Percentiles rank a stretch among this genome's conserved stretches.
These are phyloP conservation scores for Ilex asprella DNA, from an alignment of 257 asterid genomes.

Conservation along the genomic window DNA sequence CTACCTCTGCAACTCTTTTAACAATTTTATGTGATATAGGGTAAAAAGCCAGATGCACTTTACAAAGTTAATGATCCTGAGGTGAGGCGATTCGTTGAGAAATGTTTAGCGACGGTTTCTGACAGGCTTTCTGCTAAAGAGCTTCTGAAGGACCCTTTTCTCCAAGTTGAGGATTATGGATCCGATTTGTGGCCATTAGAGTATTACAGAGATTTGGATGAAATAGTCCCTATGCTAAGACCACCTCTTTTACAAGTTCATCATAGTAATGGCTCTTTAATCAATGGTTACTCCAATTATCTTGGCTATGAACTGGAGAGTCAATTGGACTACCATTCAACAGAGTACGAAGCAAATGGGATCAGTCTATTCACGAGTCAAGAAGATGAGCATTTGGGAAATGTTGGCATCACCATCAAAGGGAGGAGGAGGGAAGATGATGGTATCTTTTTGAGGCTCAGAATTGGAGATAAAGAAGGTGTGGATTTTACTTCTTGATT, in stretches of 20 bases:
- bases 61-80: constrained; percentile 72
- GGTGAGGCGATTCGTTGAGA: constrained; percentile 77
- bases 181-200: constrained; percentile 37
- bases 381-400: constrained; percentile 45
- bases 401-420: constrained; percentile 53
- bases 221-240: constrained; percentile 31
- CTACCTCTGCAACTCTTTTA: background rate
- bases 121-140: constrained; percentile 78
- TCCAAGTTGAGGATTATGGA: constrained; percentile 46
- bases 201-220: constrained; percentile 38
- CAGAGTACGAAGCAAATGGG: constrained; percentile 40
- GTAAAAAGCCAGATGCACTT: constrained; percentile 76
- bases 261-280: constrained; percentile 38
- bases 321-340: constrained; percentile 31
- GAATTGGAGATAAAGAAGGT: constrained; percentile 91
- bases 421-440: constrained; percentile 63
- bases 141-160: constrained; percentile 84
- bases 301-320: constrained; percentile 41
- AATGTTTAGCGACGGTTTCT: constrained; percentile 70
- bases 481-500: constrained; percentile 1
- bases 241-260: constrained; percentile 45
- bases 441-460: constrained; percentile 61
- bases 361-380: constrained; percentile 45
- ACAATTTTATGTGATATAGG: constrained; percentile 32
- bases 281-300: constrained; percentile 44